A percentile compares a stretch with the other conserved stretches of the same genome.
phyloP scores from a whole-genome alignment of 108 stramenopile genomes.

The Skeletonema marinoi region DNA sequence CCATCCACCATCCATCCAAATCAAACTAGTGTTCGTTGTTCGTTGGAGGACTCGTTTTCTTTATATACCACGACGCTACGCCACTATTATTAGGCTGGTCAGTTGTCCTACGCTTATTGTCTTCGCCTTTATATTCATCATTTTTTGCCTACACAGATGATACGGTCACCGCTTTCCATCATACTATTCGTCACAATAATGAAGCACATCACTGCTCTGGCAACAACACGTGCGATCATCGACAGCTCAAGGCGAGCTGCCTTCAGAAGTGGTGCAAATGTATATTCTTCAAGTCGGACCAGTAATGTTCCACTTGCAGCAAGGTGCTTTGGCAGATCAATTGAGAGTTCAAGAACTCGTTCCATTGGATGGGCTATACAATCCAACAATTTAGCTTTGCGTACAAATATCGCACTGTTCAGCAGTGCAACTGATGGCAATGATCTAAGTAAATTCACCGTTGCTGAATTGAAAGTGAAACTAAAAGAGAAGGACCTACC shows the following conservation, averaged over 20 bases:
- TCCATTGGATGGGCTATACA: background rate
- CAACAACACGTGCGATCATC: conserved; percentile 2
- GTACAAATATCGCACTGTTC: background rate
- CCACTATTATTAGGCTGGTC: background rate
- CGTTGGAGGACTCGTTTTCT: background rate
- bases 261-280: background rate
- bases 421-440: conserved; percentile 3
- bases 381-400: background rate
- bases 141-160: background rate
- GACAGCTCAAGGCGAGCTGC: background rate
- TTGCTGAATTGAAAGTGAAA: conserved; percentile 47
- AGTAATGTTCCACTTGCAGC: background rate
- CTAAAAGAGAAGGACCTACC: conserved; percentile 35
- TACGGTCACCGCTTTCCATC: background rate
- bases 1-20: no score
- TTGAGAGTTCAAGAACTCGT: background rate
- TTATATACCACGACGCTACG: background rate
- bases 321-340: background rate
- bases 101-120: background rate
- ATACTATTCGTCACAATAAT: background rate
- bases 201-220: background rate
- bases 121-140: background rate
- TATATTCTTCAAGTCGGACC: background rate
- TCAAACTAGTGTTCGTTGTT: no score
- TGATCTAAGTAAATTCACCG: conserved; percentile 39